These are phyloP conservation scores for Phytophthora rubi DNA, from an alignment of 352 stramenopile genomes.

Conservation along the genomic window DNA sequence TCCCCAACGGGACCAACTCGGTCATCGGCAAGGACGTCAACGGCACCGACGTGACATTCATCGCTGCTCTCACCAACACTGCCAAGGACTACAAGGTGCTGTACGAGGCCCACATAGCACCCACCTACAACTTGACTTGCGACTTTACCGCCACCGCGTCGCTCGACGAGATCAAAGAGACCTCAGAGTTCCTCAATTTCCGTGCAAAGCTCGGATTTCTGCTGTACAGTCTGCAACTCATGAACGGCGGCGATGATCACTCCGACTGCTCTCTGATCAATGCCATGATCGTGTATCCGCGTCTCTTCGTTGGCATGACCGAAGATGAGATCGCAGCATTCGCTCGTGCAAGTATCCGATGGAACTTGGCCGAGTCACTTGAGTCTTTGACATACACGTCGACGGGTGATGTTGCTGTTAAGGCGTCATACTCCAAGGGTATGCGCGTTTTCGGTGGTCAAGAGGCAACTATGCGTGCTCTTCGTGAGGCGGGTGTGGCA, in stretches of 20 bases:
- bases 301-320: conserved; percentile 54
- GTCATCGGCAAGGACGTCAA: conserved; percentile 41
- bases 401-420: conserved; percentile 32
- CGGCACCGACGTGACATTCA: conserved; percentile 41
- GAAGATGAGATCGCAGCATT: conserved; percentile 43
- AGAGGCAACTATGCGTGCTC: conserved; percentile 47
- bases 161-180: conserved; percentile 38
- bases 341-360: conserved; percentile 41
- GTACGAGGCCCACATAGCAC: conserved; percentile 55
- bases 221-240: conserved; percentile 40
- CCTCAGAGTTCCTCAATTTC: conserved; percentile 51
- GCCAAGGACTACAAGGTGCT: conserved; percentile 45
- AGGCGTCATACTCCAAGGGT: conserved; percentile 44
- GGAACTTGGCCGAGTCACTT: conserved; percentile 45
- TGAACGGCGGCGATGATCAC: conserved; percentile 37
- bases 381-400: conserved; percentile 38
- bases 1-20: conserved; percentile 36
- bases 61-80: conserved; percentile 24
- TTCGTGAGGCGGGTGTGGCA: conserved; percentile 38
- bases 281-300: conserved; percentile 49
- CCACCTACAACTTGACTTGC: conserved; percentile 41
- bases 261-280: conserved; percentile 40
- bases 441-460: conserved; percentile 52
- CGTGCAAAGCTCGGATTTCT: conserved; percentile 50
- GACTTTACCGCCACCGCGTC: conserved; percentile 3